Conservation (phyloP, 1,139 yeast genomes). For the Saccharomycopsis hybrid region DNA sequence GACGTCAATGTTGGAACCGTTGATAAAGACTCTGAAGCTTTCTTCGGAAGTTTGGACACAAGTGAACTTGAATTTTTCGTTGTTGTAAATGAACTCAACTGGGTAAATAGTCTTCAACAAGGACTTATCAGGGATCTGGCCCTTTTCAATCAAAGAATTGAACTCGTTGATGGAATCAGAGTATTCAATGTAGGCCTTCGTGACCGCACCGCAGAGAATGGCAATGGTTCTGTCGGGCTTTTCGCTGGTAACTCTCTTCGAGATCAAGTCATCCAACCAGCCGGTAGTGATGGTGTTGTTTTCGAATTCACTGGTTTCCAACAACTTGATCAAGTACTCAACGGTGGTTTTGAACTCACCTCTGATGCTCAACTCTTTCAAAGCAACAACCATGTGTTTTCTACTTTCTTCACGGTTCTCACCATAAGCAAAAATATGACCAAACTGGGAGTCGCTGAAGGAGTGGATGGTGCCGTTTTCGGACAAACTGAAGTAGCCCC, state of each 20-base stretch:
- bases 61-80: constrained; percentile 86
- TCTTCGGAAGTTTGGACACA: constrained; percentile 89
- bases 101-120: constrained; percentile 82
- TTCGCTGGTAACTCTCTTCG: constrained; percentile 90
- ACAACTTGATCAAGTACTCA: constrained; percentile 86
- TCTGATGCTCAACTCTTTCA: constrained; percentile 91
- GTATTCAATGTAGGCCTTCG: constrained; percentile 81
- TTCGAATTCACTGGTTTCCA: constrained; percentile 95
- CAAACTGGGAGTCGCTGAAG: constrained; percentile 96
- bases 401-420: constrained; percentile 97
- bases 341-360: constrained; percentile 98
- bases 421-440: constrained; percentile 97
- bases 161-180: constrained; percentile 58
- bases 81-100: constrained; percentile 92
- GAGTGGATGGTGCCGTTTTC: constrained; percentile 97
- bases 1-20: constrained; percentile 85
- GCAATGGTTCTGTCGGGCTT: constrained; percentile 91
- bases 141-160: constrained; percentile 68
- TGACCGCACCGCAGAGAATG: constrained; percentile 94
- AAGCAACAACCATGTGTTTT: constrained; percentile 97
- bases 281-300: constrained; percentile 96
- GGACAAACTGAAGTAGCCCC: constrained; percentile 99
- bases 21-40: constrained; percentile 79
- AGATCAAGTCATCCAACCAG: constrained; percentile 94
- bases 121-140: constrained; percentile 86